These are phyloP conservation scores for Podosphaera xanthii DNA, from an alignment of 2,329 filamentous ascomycete species.

Conservation along the genomic window DNA sequence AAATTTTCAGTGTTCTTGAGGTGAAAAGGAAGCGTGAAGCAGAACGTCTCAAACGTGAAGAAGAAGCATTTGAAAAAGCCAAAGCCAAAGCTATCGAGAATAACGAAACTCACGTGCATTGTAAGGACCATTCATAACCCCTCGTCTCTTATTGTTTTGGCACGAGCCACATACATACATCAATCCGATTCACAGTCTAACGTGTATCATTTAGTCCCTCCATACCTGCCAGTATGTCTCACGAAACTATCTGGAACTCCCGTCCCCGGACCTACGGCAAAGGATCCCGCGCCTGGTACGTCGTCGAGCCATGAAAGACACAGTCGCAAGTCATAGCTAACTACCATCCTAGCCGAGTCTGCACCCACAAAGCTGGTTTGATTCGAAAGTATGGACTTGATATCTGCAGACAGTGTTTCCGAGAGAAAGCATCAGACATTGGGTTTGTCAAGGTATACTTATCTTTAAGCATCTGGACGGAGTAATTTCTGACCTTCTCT, in stretches of 20 bases:
- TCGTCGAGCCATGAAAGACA: slow-evolving; percentile 8
- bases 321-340: slow-evolving; percentile 4
- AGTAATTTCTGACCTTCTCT: too few relatives aligned
- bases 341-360: slow-evolving; percentile 37
- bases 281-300: slow-evolving; percentile 83
- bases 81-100: neutral
- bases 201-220: neutral
- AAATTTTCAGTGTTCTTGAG: neutral
- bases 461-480: too few relatives aligned
- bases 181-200: neutral
- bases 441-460: slow-evolving; percentile 43
- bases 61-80: neutral
- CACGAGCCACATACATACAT: too few relatives aligned
- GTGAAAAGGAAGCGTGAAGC: neutral
- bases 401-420: slow-evolving; percentile 62
- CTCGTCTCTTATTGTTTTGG: too few relatives aligned
- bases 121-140: neutral
- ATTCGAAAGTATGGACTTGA: slow-evolving; percentile 99
- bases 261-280: slow-evolving; percentile 95
- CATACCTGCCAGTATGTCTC: slow-evolving; percentile 33
- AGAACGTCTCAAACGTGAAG: neutral
- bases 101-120: neutral
- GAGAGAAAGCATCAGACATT: slow-evolving; percentile 50
- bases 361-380: slow-evolving; percentile 93
- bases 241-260: slow-evolving; percentile 98